Percentiles rank a stretch among this genome's conserved stretches.
Evolutionary conservation across 306 rosid species (phyloP).

Genomic region (Vigna unguiculata): DNA sequence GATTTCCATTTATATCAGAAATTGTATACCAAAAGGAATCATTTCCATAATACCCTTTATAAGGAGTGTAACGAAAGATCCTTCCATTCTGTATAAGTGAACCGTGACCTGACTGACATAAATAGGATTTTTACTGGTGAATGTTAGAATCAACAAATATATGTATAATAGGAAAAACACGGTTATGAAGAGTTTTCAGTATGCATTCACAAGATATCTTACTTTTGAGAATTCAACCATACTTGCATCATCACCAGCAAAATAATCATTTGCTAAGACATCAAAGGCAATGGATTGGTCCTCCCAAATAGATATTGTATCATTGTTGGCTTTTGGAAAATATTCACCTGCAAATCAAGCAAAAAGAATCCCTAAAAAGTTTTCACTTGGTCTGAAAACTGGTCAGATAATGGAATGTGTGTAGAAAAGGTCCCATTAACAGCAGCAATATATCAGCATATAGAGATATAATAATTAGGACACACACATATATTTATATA

Average conservation of each 20-base stretch:
- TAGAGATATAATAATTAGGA: background rate
- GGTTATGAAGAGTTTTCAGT: too few relatives aligned
- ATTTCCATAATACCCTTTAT: conserved; percentile 71
- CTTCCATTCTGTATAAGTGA: conserved; percentile 69
- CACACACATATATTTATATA: too few relatives aligned
- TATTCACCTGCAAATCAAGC: conserved; percentile 64
- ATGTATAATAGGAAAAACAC: too few relatives aligned
- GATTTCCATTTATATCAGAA: conserved; percentile 81
- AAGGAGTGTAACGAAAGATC: conserved; percentile 77
- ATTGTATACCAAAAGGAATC: conserved; percentile 76
- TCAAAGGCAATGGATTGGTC: conserved; percentile 78
- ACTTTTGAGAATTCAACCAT: conserved; percentile 70
- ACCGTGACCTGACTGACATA: conserved; percentile 75
- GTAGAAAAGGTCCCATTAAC: background rate
- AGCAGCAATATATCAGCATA: background rate
- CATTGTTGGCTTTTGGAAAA: conserved; percentile 76
- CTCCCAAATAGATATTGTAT: conserved; percentile 77
- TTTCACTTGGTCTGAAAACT: conserved; percentile 2
- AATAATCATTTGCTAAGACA: conserved; percentile 74
- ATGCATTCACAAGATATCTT: conserved; percentile 29
- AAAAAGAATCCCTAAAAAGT: conserved; percentile 14
- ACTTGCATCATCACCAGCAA: conserved; percentile 77
- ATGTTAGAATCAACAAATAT: conserved; percentile 17
- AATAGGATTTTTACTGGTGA: conserved; percentile 9
- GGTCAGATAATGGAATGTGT: background rate